phyloP scores from a whole-genome alignment of 2,329 filamentous ascomycete genomes.

The Paecilomyces formosus region DNA sequence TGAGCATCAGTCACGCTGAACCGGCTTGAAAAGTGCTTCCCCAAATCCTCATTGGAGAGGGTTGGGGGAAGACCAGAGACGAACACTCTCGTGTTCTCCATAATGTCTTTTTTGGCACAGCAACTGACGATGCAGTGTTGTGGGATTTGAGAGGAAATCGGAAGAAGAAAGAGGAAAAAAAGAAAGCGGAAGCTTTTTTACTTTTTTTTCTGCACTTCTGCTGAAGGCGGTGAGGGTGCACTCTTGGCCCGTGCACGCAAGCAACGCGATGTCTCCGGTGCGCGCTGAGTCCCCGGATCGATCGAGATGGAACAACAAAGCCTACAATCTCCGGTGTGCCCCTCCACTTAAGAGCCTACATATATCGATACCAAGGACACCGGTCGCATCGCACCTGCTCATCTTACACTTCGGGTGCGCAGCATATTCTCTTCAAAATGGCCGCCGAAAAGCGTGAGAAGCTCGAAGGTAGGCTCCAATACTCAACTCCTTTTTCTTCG shows the following conservation, averaged over 20 bases:
- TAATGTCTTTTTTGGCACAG: constrained; percentile 25
- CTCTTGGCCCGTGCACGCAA: constrained; percentile 16
- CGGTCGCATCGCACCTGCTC: not conserved
- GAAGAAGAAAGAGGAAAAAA: constrained; percentile 5
- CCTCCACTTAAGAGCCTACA: not conserved
- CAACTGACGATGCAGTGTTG: constrained; percentile 4
- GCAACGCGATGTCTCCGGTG: not conserved
- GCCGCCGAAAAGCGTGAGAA: constrained; percentile 58
- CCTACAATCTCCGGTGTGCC: not conserved
- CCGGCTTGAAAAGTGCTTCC: constrained; percentile 76
- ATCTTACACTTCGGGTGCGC: constrained; percentile 1
- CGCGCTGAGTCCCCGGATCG: not conserved
- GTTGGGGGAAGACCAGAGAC: constrained; percentile 71
- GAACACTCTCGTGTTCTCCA: constrained; percentile 73
- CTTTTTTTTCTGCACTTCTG: constrained; percentile 17
- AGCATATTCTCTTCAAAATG: constrained; percentile 21
- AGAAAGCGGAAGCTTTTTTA: constrained; percentile 16
- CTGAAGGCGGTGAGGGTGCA: constrained; percentile 24
- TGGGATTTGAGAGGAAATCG: constrained; percentile 8
- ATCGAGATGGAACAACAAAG: not conserved
- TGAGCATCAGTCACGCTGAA: constrained; percentile 83
- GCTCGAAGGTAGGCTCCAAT: constrained; percentile 58
- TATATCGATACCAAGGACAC: not conserved
- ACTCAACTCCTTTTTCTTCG: not conserved
- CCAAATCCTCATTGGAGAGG: constrained; percentile 76